Evolutionary conservation across 1,284 basidiomycete species (phyloP).

Genomic region (Megacollybia platyphylla): DNA sequence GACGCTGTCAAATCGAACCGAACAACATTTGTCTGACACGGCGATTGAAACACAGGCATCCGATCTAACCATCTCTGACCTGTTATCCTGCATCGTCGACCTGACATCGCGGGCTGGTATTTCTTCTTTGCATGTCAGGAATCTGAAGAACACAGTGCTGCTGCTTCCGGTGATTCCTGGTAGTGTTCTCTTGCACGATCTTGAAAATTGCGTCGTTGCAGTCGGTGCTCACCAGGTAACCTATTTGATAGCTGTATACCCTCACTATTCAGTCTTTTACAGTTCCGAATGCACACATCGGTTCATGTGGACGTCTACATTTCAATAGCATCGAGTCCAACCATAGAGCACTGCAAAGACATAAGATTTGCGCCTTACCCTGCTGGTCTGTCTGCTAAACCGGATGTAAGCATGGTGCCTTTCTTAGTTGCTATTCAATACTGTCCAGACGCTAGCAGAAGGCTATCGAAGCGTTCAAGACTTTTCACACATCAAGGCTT

Average conservation of each 20-base stretch:
- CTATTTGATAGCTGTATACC: constrained; percentile 2
- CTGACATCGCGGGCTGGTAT: constrained; percentile 27
- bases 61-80: constrained; percentile 45
- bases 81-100: constrained; percentile 58
- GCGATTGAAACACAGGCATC: constrained; percentile 15
- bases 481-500: constrained; percentile 67
- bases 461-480: constrained; percentile 47
- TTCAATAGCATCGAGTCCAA: constrained; percentile 50
- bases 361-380: constrained; percentile 57
- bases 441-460: constrained; percentile 2
- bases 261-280: constrained; percentile 3
- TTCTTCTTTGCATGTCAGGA: constrained; percentile 52
- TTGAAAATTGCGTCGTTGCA: constrained; percentile 47
- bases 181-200: constrained; percentile 56
- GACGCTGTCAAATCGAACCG: constrained; percentile 25
- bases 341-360: constrained; percentile 58
- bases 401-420: constrained; percentile 10
- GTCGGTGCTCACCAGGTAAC: constrained; percentile 67
- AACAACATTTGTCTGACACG: constrained; percentile 20
- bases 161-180: constrained; percentile 53
- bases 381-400: constrained; percentile 8
- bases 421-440: not conserved
- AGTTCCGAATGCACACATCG: constrained; percentile 78
- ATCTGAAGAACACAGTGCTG: constrained; percentile 41
- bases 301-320: constrained; percentile 48